Conservation (phyloP, 257 asterid species). For the Penstemon eatonii region DNA sequence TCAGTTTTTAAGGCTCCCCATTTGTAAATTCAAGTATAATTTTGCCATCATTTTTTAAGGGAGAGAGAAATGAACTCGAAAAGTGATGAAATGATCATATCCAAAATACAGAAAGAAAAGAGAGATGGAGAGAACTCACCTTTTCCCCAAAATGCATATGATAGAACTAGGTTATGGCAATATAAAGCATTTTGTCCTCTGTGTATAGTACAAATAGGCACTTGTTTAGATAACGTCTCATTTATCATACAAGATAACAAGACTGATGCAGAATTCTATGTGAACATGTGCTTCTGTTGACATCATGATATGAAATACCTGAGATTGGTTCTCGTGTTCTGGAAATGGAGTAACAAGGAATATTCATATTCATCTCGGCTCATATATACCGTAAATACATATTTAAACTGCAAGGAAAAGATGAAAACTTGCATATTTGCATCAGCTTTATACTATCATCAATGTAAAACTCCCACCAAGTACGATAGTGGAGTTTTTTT, state of each 20-base stretch:
- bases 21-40: no score
- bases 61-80: neutral
- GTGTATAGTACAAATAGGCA: constrained; percentile 41
- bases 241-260: no score
- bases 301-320: no score
- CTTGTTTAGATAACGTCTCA: constrained; percentile 32
- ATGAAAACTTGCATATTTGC: neutral
- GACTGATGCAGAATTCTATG: no score
- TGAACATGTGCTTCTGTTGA: no score
- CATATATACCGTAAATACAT: constrained; percentile 71
- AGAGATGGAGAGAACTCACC: neutral
- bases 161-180: constrained; percentile 27
- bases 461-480: no score
- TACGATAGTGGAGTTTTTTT: no score
- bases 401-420: constrained; percentile 54
- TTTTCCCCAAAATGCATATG: constrained; percentile 26
- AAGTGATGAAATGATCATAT: neutral
- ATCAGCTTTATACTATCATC: no score
- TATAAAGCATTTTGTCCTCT: constrained; percentile 35
- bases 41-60: neutral
- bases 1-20: no score
- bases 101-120: constrained; percentile 19
- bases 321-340: no score
- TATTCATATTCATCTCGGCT: constrained; percentile 32
- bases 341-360: no score